Percentiles rank a stretch among this genome's conserved stretches.
Evolutionary conservation across 192 early-diverging fungal genomes (phyloP).

Genomic region (Coemansia interrupta): DNA sequence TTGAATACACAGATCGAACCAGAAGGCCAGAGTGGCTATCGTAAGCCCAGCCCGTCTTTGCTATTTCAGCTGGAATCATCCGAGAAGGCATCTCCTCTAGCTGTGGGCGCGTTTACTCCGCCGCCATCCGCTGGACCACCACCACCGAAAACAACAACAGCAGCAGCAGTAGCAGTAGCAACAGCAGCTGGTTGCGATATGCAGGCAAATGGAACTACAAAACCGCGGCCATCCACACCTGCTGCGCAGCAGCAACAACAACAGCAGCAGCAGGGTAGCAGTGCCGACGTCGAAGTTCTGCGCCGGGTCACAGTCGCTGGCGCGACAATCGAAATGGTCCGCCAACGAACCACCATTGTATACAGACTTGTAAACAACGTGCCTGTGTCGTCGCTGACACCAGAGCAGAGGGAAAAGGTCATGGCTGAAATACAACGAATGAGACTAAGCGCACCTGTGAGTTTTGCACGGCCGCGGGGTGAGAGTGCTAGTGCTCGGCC

Average conservation of each 20-base stretch:
- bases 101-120: neutral
- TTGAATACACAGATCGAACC: neutral
- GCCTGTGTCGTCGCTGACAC: conserved; percentile 48
- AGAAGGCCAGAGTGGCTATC: neutral
- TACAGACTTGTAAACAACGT: conserved; percentile 49
- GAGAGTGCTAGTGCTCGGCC: neutral
- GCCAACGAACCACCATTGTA: conserved; percentile 42
- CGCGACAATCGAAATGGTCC: conserved; percentile 47
- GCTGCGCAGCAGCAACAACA: neutral
- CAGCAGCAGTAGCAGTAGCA: no score
- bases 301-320: conserved; percentile 39
- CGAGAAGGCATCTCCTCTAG: neutral
- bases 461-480: neutral
- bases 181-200: no score
- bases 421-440: conserved; percentile 50
- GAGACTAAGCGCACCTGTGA: conserved; percentile 9
- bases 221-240: no score
- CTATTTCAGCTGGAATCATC: neutral
- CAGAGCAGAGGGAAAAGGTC: conserved; percentile 42
- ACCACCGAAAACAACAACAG: neutral
- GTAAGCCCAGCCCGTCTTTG: neutral
- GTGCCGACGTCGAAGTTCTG: conserved; percentile 18
- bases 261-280: neutral
- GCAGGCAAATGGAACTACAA: no score
- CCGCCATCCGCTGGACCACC: neutral